phyloP scores from a whole-genome alignment of 2,329 filamentous ascomycete genomes.

The Tolypocladium tundrense region DNA sequence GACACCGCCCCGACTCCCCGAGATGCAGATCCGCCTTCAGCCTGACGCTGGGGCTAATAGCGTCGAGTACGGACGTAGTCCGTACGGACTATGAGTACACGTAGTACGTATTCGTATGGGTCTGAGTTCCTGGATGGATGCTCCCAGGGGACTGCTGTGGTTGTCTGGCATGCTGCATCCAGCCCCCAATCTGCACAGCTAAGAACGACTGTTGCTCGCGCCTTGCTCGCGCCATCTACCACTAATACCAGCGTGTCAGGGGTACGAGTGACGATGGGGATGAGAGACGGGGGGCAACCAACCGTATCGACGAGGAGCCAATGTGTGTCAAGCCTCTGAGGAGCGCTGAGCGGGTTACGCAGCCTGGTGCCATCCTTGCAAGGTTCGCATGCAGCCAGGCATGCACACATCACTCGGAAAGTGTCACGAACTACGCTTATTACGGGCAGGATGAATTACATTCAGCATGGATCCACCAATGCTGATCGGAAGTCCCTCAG shows the following conservation, averaged over 20 bases:
- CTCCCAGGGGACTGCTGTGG: background rate
- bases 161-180: background rate
- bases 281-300: constrained; percentile 2
- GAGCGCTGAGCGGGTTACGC: constrained; percentile 7
- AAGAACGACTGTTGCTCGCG: background rate
- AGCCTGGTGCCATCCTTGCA: constrained; percentile 8
- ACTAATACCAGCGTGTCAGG: background rate
- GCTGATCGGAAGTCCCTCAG: constrained; percentile 9
- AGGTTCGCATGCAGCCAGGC: constrained; percentile 7
- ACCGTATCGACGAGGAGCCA: constrained; percentile 1
- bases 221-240: background rate
- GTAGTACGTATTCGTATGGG: background rate
- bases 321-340: constrained; percentile 5
- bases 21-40: constrained; percentile 1
- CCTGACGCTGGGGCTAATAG: constrained; percentile 1
- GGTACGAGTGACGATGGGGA: background rate
- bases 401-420: constrained; percentile 4
- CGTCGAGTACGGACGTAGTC: background rate
- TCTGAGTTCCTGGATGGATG: background rate
- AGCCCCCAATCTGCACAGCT: background rate
- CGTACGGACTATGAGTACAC: too few species aligned
- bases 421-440: constrained; percentile 7
- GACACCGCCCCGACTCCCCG: background rate
- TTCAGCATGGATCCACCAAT: constrained; percentile 5
- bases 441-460: constrained; percentile 5